phyloP scores from a whole-genome alignment of 2,329 filamentous ascomycete species.

The Fusarium secorum region DNA sequence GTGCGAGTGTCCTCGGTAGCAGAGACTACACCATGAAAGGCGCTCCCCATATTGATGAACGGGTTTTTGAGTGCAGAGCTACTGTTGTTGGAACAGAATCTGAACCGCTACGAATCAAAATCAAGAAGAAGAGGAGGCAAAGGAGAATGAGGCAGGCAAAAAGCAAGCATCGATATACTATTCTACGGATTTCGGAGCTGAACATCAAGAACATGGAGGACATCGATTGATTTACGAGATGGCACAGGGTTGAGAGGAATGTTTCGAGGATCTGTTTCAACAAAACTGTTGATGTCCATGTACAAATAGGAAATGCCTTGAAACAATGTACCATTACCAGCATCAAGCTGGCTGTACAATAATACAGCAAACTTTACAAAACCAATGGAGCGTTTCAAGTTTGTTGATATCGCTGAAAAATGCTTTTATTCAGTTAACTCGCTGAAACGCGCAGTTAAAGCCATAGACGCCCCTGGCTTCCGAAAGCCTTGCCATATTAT shows the following conservation, averaged over 20 bases:
- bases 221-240: conserved; percentile 43
- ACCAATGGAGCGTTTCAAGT: not conserved
- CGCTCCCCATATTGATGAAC: conserved; percentile 80
- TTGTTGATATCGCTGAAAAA: conserved; percentile 29
- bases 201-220: conserved; percentile 63
- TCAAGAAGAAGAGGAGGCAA: conserved; percentile 83
- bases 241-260: not conserved
- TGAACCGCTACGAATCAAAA: conserved; percentile 77
- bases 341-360: conserved; percentile 43
- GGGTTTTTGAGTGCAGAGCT: conserved; percentile 84
- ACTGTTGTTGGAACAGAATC: conserved; percentile 85
- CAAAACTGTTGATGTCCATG: conserved; percentile 27
- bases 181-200: conserved; percentile 84
- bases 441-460: conserved; percentile 17
- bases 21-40: conserved; percentile 91
- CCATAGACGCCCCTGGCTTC: conserved; percentile 32
- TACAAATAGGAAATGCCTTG: conserved; percentile 37
- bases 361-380: conserved; percentile 34
- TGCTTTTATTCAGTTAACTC: conserved; percentile 31
- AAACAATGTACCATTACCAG: conserved; percentile 42
- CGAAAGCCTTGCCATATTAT: conserved; percentile 26
- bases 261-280: conserved; percentile 10
- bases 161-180: conserved; percentile 92
- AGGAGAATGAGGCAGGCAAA: conserved; percentile 76
- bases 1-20: conserved; percentile 81